Evolutionary conservation across 495 filamentous ascomycete species (phyloP).

Genomic region (Beverwykella pulmonaria): DNA sequence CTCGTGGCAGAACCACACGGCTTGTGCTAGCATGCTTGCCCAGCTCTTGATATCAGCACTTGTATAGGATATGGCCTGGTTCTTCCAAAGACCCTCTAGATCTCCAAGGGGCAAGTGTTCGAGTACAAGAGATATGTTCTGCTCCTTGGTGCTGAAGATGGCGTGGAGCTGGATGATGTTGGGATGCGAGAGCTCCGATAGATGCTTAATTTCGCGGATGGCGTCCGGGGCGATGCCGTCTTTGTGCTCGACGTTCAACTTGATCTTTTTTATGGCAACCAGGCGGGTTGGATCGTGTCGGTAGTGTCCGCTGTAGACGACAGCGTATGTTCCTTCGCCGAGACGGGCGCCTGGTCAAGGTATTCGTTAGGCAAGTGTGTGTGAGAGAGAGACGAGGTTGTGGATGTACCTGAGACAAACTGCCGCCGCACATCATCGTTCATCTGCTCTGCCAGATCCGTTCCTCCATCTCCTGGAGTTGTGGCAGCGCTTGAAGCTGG

Average conservation of each 20-base stretch:
- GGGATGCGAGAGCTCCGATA: constrained; percentile 93
- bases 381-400: constrained; percentile 8
- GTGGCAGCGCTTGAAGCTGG: constrained; percentile 13
- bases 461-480: constrained; percentile 42
- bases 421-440: constrained; percentile 84
- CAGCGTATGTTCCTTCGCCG: constrained; percentile 95
- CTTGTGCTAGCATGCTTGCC: constrained; percentile 95
- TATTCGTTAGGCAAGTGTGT: background rate
- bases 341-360: constrained; percentile 71
- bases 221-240: constrained; percentile 93
- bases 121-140: constrained; percentile 90
- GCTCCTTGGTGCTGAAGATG: constrained; percentile 90
- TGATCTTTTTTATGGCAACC: constrained; percentile 99
- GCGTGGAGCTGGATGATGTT: constrained; percentile 91
- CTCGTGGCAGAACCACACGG: constrained; percentile 95
- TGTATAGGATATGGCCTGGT: constrained; percentile 62
- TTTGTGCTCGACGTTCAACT: constrained; percentile 77
- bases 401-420: constrained; percentile 75
- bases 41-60: constrained; percentile 93
- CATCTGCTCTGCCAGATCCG: constrained; percentile 79
- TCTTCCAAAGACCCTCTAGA: constrained; percentile 81
- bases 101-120: constrained; percentile 91
- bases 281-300: constrained; percentile 64
- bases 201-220: constrained; percentile 89
- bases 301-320: constrained; percentile 85